phyloP scores from a whole-genome alignment of 352 stramenopile genomes.

The Nothophytophthora sp. region DNA sequence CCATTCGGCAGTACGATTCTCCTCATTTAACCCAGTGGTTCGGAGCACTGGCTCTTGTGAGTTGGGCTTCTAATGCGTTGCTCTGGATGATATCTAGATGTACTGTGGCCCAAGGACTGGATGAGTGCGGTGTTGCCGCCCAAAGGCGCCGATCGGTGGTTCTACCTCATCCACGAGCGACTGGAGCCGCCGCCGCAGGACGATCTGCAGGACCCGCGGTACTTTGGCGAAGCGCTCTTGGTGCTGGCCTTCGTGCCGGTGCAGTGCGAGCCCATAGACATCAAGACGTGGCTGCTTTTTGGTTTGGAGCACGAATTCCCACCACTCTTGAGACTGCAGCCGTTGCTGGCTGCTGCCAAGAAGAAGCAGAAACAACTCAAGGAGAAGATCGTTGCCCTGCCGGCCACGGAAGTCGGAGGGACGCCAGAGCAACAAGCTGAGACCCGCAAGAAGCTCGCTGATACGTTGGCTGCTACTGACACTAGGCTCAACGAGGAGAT shows the following conservation, averaged over 20 bases:
- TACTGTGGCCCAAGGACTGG: slow-evolving; percentile 79
- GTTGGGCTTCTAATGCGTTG: background rate
- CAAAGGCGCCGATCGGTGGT: slow-evolving; percentile 55
- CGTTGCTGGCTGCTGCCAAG: slow-evolving; percentile 30
- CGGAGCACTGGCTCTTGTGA: too few relatives aligned
- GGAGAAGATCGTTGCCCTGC: slow-evolving; percentile 53
- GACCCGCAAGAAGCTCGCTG: slow-evolving; percentile 53
- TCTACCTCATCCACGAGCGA: slow-evolving; percentile 71
- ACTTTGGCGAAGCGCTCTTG: slow-evolving; percentile 48
- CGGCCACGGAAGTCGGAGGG: slow-evolving; percentile 45
- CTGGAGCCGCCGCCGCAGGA: slow-evolving; percentile 59
- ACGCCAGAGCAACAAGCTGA: slow-evolving; percentile 48
- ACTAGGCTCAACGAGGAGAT: slow-evolving; percentile 52
- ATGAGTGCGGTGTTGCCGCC: slow-evolving; percentile 57
- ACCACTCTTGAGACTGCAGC: slow-evolving; percentile 38
- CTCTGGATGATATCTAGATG: slow-evolving; percentile 34
- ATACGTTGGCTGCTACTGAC: slow-evolving; percentile 35
- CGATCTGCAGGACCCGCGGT: slow-evolving; percentile 59
- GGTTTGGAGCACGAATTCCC: slow-evolving; percentile 60
- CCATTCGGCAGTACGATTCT: slow-evolving; percentile 54
- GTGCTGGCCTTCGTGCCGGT: slow-evolving; percentile 60
- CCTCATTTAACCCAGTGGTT: background rate
- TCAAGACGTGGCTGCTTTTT: slow-evolving; percentile 62
- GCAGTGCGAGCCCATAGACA: slow-evolving; percentile 49
- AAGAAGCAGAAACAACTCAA: slow-evolving; percentile 51